Conservation (phyloP, 2,329 filamentous ascomycete genomes). For the Teratosphaeria epicoccoides region DNA sequence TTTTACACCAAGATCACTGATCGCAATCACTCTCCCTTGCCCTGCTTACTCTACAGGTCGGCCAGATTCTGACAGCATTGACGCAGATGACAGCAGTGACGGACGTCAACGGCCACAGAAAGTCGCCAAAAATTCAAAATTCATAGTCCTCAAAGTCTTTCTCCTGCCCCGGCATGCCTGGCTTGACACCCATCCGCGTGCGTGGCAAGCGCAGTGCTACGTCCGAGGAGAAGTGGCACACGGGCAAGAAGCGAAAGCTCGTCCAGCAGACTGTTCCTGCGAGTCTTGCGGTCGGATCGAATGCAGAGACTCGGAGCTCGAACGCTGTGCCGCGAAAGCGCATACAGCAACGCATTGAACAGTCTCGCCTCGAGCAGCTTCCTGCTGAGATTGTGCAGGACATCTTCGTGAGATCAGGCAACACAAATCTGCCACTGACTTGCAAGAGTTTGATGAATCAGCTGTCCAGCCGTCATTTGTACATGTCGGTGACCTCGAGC, state of each 20-base stretch:
- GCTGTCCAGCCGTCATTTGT: slow-evolving; percentile 22
- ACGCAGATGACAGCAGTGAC: neutral
- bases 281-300: neutral
- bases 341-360: slow-evolving; percentile 4
- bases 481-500: slow-evolving; percentile 17
- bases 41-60: neutral
- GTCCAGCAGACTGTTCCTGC: neutral
- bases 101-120: neutral
- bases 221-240: slow-evolving; percentile 19
- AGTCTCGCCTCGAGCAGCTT: slow-evolving; percentile 23
- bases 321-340: slow-evolving; percentile 7
- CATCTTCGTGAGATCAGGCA: slow-evolving; percentile 24
- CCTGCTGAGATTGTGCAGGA: slow-evolving; percentile 27
- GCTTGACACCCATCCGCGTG: slow-evolving; percentile 21
- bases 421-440: slow-evolving; percentile 22
- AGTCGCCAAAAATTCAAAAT: neutral
- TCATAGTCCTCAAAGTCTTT: too few relatives aligned
- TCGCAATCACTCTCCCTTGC: slow-evolving; percentile 6
- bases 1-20: slow-evolving; percentile 33
- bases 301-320: neutral
- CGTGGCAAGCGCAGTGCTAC: slow-evolving; percentile 23
- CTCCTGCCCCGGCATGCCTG: slow-evolving; percentile 1
- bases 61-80: neutral
- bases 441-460: slow-evolving; percentile 19
- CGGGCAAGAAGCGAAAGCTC: slow-evolving; percentile 14